Conservation (phyloP, 164 flowering plant genomes). For the Buxus sempervirens region DNA sequence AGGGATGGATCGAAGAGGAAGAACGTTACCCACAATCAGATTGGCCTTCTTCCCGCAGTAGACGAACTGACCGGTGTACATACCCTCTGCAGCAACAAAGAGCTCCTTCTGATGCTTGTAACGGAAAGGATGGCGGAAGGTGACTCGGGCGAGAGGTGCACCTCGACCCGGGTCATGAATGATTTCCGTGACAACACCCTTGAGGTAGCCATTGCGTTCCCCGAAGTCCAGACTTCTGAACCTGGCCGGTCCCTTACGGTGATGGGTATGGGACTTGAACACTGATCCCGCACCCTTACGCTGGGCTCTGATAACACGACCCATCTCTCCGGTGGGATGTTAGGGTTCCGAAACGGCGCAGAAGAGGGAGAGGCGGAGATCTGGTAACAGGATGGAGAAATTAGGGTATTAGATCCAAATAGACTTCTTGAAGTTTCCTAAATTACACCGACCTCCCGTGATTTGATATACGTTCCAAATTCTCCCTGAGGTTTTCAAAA, state of each 20-base stretch:
- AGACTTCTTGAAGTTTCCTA: too few species aligned
- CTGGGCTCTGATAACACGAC: background rate
- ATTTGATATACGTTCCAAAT: too few species aligned
- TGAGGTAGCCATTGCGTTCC: constrained; percentile 57
- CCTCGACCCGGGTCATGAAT: constrained; percentile 63
- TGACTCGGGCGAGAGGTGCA: constrained; percentile 50
- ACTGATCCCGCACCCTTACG: background rate
- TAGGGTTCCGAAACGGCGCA: background rate
- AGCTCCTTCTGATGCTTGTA: constrained; percentile 66
- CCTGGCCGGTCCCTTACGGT: constrained; percentile 59
- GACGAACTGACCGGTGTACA: constrained; percentile 56
- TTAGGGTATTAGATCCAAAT: too few species aligned
- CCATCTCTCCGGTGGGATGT: background rate
- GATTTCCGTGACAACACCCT: constrained; percentile 49
- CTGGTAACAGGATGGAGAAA: too few species aligned
- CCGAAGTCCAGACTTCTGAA: constrained; percentile 59
- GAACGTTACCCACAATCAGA: constrained; percentile 53
- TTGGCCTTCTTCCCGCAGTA: constrained; percentile 60
- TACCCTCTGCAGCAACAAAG: constrained; percentile 63
- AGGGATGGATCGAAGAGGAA: constrained; percentile 53
- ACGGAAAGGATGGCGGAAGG: constrained; percentile 58
- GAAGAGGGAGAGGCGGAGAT: too few species aligned
- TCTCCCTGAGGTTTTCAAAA: too few species aligned
- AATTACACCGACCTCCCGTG: too few species aligned
- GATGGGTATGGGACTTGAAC: constrained; percentile 19